A percentile compares a stretch with the other conserved stretches of the same genome.
Conservation (phyloP, 2,329 filamentous ascomycete species). For the Colletotrichum tropicicola region DNA sequence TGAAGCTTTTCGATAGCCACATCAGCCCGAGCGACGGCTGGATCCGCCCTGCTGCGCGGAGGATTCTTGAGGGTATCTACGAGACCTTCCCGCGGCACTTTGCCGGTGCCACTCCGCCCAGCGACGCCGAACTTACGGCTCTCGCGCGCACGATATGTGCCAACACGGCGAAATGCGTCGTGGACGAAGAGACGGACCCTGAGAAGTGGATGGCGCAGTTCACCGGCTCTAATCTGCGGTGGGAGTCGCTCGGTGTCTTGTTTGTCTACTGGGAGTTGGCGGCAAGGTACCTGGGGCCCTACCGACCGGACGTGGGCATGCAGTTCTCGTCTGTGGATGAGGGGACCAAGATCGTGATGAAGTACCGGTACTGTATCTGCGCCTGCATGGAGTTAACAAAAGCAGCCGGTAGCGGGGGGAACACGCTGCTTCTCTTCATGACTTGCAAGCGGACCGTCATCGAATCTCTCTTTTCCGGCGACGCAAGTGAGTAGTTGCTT, state of each 20-base stretch:
- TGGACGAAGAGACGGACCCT: conserved; percentile 43
- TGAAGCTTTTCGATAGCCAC: conserved; percentile 33
- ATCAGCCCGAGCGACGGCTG: conserved; percentile 40
- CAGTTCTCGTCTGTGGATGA: not conserved
- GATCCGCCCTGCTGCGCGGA: conserved; percentile 38
- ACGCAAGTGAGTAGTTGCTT: conserved; percentile 39
- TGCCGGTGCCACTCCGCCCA: conserved; percentile 36
- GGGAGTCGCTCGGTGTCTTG: conserved; percentile 53
- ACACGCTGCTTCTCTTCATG: conserved; percentile 43
- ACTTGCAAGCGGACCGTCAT: conserved; percentile 39
- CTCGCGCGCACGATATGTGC: conserved; percentile 45
- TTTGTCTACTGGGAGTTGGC: conserved; percentile 38
- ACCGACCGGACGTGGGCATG: conserved; percentile 10
- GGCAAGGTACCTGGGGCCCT: conserved; percentile 13
- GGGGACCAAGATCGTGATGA: conserved; percentile 31
- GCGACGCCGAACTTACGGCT: conserved; percentile 41
- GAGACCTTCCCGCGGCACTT: conserved; percentile 34
- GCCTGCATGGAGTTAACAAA: conserved; percentile 39
- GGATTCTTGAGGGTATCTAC: conserved; percentile 43
- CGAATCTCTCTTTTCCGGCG: conserved; percentile 44
- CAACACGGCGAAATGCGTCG: conserved; percentile 47
- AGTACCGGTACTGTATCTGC: conserved; percentile 25
- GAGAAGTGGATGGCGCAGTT: conserved; percentile 50
- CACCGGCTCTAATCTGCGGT: conserved; percentile 46
- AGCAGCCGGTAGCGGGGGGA: conserved; percentile 36